Base-by-base conservation (phyloP, 495 filamentous ascomycete genomes). In the Annulohypoxylon stygium region DNA sequence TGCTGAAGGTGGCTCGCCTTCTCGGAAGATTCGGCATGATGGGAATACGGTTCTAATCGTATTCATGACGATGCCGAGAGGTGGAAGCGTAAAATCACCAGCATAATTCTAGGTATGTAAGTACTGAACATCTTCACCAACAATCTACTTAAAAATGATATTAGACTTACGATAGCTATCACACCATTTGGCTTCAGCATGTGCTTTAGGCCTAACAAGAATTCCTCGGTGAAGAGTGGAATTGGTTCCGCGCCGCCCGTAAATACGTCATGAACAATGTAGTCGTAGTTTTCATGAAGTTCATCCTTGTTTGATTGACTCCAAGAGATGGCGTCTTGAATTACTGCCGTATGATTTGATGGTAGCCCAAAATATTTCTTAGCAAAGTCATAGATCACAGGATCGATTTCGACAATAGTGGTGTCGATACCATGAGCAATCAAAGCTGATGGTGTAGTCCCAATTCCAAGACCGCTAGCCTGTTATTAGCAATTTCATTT, bases 201-300 rank as follows among this genome's bases (percentile, higher is more conserved):
- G 1, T 85, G 78, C 59, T 86, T 78, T 16, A 99, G 82, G 30
- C 89, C 87, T 36, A 82, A 74, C 11, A 99, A 80, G 74, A 99
- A 97, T 72, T 96, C 92, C 2, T 88, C 70, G 0, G 96, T 98
- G 81, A 99, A 98, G 1, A 99, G 87, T 18, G 90, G 83, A 14
- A 94, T 87, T 1, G 96, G 96, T 77, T 98, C 96, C 2, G 93
- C 94, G 63, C 95, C 96, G 14, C 96, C 96, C 0, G 96, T 99
- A 83, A 99, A 99, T n/a, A 99, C 96, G 75, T 99, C 96, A 74
- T 99, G 96, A 68, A 99, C 84, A 76, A 99, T 94, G 83, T 97
- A 98, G 79, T 97, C 91, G 76, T 91, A 98, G 14, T 86, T 78
- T 36, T 82, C 76, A 2, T 78, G 69, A 1, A 83, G 65, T 6